A percentile compares a stretch with the other conserved stretches of the same genome.
Conservation (phyloP, 495 filamentous ascomycete genomes). For the Podospora pseudoanserina region DNA sequence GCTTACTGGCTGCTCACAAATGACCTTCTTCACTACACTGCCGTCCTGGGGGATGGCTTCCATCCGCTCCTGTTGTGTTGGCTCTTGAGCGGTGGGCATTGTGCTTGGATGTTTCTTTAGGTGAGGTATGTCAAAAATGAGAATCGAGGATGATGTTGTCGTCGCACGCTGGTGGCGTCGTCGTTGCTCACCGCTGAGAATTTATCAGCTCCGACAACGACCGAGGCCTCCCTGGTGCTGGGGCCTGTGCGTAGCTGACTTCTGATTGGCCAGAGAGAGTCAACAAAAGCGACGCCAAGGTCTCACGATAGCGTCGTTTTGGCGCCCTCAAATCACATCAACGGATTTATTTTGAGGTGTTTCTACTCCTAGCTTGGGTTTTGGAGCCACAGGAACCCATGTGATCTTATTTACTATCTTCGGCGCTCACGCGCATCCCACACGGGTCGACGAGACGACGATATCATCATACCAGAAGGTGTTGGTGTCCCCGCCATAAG, state of each 20-base stretch:
- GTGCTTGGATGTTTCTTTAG: constrained; percentile 5
- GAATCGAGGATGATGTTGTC: background rate
- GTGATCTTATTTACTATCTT: background rate
- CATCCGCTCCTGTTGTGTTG: constrained; percentile 28
- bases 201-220: background rate
- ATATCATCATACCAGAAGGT: constrained; percentile 60
- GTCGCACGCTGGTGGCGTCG: no score
- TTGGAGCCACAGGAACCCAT: no score
- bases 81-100: constrained; percentile 23
- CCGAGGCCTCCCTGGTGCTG: background rate
- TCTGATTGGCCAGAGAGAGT: no score
- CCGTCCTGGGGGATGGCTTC: constrained; percentile 13
- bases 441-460: constrained; percentile 39
- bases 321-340: no score
- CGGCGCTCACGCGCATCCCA: constrained; percentile 40
- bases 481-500: constrained; percentile 54
- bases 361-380: no score
- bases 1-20: constrained; percentile 18
- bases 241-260: background rate
- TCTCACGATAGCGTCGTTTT: no score
- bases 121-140: background rate
- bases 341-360: no score
- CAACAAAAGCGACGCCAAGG: no score
- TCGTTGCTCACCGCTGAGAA: background rate
- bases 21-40: background rate